Conservation (phyloP, 768 basidiomycete species). For the Mycena alexandri region DNA sequence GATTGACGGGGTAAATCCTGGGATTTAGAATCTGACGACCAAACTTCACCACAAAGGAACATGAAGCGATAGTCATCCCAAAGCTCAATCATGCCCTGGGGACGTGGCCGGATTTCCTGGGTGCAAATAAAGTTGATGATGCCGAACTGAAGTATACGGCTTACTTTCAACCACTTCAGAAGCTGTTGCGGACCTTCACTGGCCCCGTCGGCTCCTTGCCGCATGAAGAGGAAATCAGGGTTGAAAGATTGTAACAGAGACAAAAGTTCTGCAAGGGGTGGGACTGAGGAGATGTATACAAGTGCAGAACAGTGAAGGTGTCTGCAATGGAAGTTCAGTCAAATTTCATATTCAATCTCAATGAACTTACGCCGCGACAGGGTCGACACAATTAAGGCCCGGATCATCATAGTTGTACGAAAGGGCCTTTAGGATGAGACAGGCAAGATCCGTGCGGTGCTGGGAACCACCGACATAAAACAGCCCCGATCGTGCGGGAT, state of each 20-base stretch:
- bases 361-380: background rate
- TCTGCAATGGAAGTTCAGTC: background rate
- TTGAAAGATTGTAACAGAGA: background rate
- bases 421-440: background rate
- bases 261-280: background rate
- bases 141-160: background rate
- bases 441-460: background rate
- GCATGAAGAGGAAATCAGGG: background rate
- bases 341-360: background rate
- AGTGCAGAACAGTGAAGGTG: background rate
- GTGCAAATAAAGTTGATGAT: background rate
- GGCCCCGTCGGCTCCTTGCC: background rate
- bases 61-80: background rate
- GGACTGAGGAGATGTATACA: background rate
- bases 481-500: background rate
- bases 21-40: background rate
- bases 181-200: background rate
- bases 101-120: background rate
- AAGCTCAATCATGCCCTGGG: background rate
- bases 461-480: background rate
- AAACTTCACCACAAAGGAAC: background rate
- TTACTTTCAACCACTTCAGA: background rate
- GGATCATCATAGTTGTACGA: conserved; percentile 4
- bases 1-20: background rate
- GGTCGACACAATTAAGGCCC: background rate